Conservation (phyloP, 257 asterid species). For the Euphrasia confusa region DNA sequence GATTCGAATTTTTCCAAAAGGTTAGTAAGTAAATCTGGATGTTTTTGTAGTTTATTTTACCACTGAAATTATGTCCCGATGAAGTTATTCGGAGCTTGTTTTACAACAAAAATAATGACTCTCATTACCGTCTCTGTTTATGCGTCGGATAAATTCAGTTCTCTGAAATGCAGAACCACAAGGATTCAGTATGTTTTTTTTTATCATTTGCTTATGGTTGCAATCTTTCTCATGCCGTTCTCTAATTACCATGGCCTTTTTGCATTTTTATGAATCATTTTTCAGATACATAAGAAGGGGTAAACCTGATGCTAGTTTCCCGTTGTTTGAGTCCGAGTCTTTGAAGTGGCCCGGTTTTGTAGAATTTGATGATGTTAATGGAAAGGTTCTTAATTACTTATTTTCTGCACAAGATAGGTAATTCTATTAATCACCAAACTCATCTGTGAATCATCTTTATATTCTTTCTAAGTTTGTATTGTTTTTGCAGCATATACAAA, state of each 20-base stretch:
- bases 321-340: conserved; percentile 91
- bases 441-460: neutral
- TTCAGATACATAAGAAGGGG: conserved; percentile 27
- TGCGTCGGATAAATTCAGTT: conserved; percentile 92
- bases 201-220: conserved; percentile 11
- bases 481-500: conserved; percentile 65
- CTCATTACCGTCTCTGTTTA: conserved; percentile 97
- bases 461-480: conserved; percentile 6
- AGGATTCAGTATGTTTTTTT: conserved; percentile 78
- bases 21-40: too few relatives aligned
- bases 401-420: conserved; percentile 91
- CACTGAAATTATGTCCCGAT: conserved; percentile 79
- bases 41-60: too few relatives aligned
- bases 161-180: conserved; percentile 93
- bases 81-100: conserved; percentile 97
- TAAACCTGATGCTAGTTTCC: conserved; percentile 93
- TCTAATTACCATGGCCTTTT: conserved; percentile 1
- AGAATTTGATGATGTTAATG: conserved; percentile 97
- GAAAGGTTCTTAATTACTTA: conserved; percentile 80
- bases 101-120: conserved; percentile 95
- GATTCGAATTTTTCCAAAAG: too few relatives aligned
- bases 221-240: conserved; percentile 22
- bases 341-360: conserved; percentile 99
- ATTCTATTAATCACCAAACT: conserved; percentile 12
- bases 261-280: conserved; percentile 8